Conservation (phyloP, 1,284 basidiomycete species). For the Leccinum fallax region DNA sequence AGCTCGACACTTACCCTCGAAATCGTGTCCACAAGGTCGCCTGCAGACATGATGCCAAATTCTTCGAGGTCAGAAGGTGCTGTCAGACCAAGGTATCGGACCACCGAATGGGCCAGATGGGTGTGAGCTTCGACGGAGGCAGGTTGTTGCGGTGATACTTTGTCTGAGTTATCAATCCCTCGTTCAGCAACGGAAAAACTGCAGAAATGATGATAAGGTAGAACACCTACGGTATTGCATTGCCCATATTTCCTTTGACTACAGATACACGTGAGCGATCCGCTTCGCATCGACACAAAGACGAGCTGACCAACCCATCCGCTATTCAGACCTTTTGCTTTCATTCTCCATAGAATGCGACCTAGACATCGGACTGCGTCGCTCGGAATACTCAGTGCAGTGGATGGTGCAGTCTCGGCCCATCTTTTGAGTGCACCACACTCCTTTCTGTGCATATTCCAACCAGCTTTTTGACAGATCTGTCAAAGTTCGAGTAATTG, state of each 20-base stretch:
- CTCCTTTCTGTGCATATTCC: slow-evolving; percentile 77
- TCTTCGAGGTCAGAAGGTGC: slow-evolving; percentile 58
- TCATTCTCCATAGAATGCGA: slow-evolving; percentile 69
- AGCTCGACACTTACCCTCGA: slow-evolving; percentile 54
- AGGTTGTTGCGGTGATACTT: slow-evolving; percentile 40
- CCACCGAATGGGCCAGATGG: slow-evolving; percentile 68
- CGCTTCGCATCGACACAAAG: neutral
- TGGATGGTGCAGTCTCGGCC: slow-evolving; percentile 50
- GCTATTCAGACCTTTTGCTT: slow-evolving; percentile 55
- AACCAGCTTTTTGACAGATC: slow-evolving; percentile 80
- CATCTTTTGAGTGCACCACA: slow-evolving; percentile 69
- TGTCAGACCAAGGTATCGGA: slow-evolving; percentile 63
- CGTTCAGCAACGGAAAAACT: neutral
- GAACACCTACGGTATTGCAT: slow-evolving; percentile 75
- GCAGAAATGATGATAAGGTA: neutral
- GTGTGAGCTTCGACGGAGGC: slow-evolving; percentile 58
- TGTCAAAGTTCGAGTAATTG: slow-evolving; percentile 33
- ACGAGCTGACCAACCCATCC: slow-evolving; percentile 55
- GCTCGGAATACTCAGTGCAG: slow-evolving; percentile 55
- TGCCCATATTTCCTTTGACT: slow-evolving; percentile 67
- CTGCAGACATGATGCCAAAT: slow-evolving; percentile 57
- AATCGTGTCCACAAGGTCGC: slow-evolving; percentile 68
- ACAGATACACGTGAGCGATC: slow-evolving; percentile 3
- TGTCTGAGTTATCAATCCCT: slow-evolving; percentile 45
- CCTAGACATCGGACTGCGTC: slow-evolving; percentile 78